phyloP scores from a whole-genome alignment of 768 basidiomycete genomes.

The Lactarius trivialis region DNA sequence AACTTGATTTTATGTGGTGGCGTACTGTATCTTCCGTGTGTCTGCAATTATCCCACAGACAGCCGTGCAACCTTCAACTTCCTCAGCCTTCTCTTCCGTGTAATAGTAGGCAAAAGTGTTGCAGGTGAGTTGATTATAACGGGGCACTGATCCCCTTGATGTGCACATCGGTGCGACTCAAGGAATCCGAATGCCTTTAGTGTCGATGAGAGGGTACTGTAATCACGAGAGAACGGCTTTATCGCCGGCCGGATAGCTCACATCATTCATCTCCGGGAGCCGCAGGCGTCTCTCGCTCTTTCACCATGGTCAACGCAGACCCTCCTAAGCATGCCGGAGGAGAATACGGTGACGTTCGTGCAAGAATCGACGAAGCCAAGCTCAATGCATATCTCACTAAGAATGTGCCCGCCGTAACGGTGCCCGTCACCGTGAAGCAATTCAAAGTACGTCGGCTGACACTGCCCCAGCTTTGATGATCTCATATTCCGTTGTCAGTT shows the following conservation, averaged over 20 bases:
- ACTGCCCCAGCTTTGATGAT: background rate
- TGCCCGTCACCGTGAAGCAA: slow-evolving; percentile 79
- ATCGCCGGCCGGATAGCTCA: background rate
- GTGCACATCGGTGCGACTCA: no score
- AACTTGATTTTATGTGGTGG: no score
- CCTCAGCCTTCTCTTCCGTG: no score
- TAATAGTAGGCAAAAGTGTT: no score
- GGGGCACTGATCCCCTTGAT: no score
- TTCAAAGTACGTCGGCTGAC: slow-evolving; percentile 62
- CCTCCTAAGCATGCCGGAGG: slow-evolving; percentile 52
- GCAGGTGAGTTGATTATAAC: no score
- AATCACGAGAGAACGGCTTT: background rate
- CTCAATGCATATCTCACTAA: slow-evolving; percentile 61
- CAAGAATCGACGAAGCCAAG: slow-evolving; percentile 55
- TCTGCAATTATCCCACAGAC: no score
- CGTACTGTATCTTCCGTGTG: no score
- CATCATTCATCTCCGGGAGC: background rate
- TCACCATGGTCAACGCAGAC: slow-evolving; percentile 22
- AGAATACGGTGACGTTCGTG: slow-evolving; percentile 68
- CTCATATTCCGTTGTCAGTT: slow-evolving; percentile 43
- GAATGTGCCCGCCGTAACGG: slow-evolving; percentile 46
- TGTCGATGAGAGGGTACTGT: no score
- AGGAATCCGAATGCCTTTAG: no score
- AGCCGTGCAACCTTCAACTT: no score
- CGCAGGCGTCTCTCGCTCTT: background rate